Percentiles rank a stretch among this genome's conserved stretches.
phyloP scores from a whole-genome alignment of 2,329 filamentous ascomycete species.

The Colletotrichum sp. region DNA sequence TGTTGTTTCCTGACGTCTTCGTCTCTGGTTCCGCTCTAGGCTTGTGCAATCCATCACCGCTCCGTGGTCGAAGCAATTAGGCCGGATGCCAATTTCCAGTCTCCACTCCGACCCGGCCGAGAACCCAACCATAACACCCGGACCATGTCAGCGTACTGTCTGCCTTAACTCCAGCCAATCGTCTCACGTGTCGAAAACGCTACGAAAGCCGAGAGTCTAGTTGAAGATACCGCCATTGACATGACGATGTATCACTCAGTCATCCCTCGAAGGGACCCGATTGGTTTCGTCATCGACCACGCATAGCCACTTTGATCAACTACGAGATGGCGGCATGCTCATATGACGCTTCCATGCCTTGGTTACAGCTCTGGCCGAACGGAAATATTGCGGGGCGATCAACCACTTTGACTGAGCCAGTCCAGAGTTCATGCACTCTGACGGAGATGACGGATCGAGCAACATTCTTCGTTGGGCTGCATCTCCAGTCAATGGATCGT shows the following conservation, averaged over 20 bases:
- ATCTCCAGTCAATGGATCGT: fast-evolving
- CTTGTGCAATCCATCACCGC: not conserved
- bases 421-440: fast-evolving
- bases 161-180: not conserved
- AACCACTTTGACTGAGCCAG: fast-evolving
- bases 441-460: fast-evolving
- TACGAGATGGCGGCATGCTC: not conserved
- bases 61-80: not conserved
- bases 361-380: not conserved
- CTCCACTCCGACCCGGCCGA: not conserved
- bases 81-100: not conserved
- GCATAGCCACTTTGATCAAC: not conserved
- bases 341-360: not conserved
- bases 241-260: fast-evolving
- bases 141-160: not conserved
- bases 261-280: not conserved
- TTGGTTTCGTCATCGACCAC: not conserved
- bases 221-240: not conserved
- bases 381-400: not conserved
- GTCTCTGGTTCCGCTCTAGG: not conserved
- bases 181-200: not conserved
- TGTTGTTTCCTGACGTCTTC: not conserved
- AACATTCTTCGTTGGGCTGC: not conserved
- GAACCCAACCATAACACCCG: not conserved
- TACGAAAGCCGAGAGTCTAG: fast-evolving